Base-by-base conservation (phyloP, 768 basidiomycete genomes). In the Butyriboletus loyo region DNA sequence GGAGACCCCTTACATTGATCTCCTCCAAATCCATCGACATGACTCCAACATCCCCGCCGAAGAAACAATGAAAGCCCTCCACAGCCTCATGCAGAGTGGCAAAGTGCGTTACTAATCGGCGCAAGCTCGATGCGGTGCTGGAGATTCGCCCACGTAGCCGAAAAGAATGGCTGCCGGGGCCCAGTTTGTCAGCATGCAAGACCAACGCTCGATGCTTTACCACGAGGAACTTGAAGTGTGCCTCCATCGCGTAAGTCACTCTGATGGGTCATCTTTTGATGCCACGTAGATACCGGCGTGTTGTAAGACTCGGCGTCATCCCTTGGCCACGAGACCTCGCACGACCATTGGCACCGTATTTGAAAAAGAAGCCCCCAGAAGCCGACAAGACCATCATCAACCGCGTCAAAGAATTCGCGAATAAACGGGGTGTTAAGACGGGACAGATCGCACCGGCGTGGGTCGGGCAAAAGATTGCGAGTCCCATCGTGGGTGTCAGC, bases 141-240 rank as follows among this genome's bases (percentile, higher is more conserved):
- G 77, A 72, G 78, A 46, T 73, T 77, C 27, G 68, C 70, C 8
- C 58, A 67, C 53, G 70, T 77, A 5, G 78, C 78, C 7, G 13
- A 66, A 65, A 66, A 66, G 44, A 66, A 77, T 36, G 72, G 73
- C 8, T 78, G 79, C n/a, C n/a, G n/a, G n/a, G 71, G 80, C 80
- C 7, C 75, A 72, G 55, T 82, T 82, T 55, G 70, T 79, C 45
- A 75, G 77, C 46, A 80, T 83, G 73, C 81, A 83, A 65, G 72
- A 75, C 43, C 75, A 78, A 46, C 75, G 82, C 55, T 78, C 73
- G 19, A 63, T 81, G 7, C 71, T 82, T 22, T 82, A 84, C 61
- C 71, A 79, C 19, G 76, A 80, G 53, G 79, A 83, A 66, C 78
- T 72, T n/a, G n/a, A 4, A 9, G 25, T 46, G n/a, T 28, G 5